phyloP scores from a whole-genome alignment of 2,329 filamentous ascomycete species.

The Endocalyx cinctus region DNA sequence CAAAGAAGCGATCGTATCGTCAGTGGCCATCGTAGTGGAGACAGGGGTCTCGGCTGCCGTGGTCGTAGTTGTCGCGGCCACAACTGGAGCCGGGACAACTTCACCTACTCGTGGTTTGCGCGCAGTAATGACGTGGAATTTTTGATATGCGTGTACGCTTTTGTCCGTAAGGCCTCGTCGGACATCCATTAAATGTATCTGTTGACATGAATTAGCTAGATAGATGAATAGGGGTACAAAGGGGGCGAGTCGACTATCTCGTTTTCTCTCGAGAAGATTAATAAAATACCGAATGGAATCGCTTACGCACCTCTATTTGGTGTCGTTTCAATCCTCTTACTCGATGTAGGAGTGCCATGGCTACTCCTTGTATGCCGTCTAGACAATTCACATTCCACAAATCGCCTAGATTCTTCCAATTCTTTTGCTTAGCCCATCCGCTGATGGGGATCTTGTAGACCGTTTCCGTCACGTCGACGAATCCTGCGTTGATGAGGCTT shows the following conservation, averaged over 20 bases:
- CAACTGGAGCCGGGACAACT: no score
- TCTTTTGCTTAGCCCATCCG: slow-evolving; percentile 45
- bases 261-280: no score
- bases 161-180: slow-evolving; percentile 42
- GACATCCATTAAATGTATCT: slow-evolving; percentile 47
- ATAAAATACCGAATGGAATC: neutral
- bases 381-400: slow-evolving; percentile 42
- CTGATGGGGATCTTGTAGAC: slow-evolving; percentile 52
- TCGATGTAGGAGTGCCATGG: slow-evolving; percentile 36
- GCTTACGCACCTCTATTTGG: slow-evolving; percentile 42
- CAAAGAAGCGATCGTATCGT: no score
- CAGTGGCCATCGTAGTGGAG: no score
- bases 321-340: slow-evolving; percentile 35
- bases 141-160: slow-evolving; percentile 44
- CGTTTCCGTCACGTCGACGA: slow-evolving; percentile 49
- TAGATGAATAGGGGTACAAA: no score
- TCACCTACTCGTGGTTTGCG: slow-evolving; percentile 42
- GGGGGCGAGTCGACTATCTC: no score
- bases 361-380: slow-evolving; percentile 41
- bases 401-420: slow-evolving; percentile 37
- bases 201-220: slow-evolving; percentile 3
- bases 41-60: no score
- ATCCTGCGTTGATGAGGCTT: slow-evolving; percentile 44
- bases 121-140: slow-evolving; percentile 46
- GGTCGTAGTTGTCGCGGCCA: no score